Percentiles rank a stretch among this genome's conserved stretches.
Evolutionary conservation across 2,329 filamentous ascomycete genomes (phyloP).

Genomic region (Davidsoniella neocaledoniae): DNA sequence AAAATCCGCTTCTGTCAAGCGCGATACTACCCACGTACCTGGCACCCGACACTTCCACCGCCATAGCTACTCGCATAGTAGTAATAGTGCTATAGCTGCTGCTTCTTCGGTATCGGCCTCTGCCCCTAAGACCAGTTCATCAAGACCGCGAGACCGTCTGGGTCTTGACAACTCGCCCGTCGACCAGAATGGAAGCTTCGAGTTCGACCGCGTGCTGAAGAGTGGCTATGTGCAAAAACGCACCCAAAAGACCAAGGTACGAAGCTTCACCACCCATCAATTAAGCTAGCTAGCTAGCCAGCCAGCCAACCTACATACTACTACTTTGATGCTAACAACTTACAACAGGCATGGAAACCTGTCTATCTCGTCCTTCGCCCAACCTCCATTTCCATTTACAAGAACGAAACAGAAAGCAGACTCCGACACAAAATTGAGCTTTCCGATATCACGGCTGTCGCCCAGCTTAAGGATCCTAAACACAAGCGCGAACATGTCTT

Average conservation of each 20-base stretch:
- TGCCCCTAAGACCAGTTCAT: background rate
- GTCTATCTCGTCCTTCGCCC: slow-evolving; percentile 81
- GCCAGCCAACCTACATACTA: slow-evolving; percentile 1
- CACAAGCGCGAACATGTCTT: slow-evolving; percentile 77
- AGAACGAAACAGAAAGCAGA: slow-evolving; percentile 75
- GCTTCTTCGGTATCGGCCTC: background rate
- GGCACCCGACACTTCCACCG: slow-evolving; percentile 3
- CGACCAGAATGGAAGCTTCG: slow-evolving; percentile 88
- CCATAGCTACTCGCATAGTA: slow-evolving; percentile 6
- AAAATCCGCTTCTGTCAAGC: background rate
- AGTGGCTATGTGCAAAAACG: slow-evolving; percentile 73
- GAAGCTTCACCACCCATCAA: slow-evolving; percentile 7
- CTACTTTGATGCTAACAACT: slow-evolving; percentile 14
- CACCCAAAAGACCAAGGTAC: slow-evolving; percentile 83
- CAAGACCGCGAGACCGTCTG: background rate
- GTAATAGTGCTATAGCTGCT: background rate
- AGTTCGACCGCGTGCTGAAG: slow-evolving; percentile 88
- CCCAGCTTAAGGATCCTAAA: slow-evolving; percentile 76
- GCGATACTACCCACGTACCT: background rate
- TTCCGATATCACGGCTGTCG: slow-evolving; percentile 79
- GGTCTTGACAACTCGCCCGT: slow-evolving; percentile 58
- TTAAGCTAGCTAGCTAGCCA: slow-evolving; percentile 12
- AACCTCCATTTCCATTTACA: slow-evolving; percentile 83
- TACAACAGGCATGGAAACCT: slow-evolving; percentile 63
- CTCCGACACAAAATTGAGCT: slow-evolving; percentile 77